phyloP scores from a whole-genome alignment of 495 filamentous ascomycete genomes.

The Xylaria grammica region DNA sequence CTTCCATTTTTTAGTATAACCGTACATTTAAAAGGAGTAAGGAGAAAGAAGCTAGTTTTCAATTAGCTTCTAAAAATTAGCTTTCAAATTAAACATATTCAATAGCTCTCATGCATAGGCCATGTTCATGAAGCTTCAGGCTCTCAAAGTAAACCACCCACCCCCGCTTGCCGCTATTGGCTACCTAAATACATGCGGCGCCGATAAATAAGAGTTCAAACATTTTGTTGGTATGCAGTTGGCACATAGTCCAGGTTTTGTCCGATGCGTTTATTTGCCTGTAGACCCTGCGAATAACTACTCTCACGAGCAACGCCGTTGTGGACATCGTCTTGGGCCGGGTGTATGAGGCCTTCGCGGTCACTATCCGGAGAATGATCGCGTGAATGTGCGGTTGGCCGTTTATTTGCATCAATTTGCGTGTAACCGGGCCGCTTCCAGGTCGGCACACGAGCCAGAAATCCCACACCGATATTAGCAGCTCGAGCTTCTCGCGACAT shows the following conservation, averaged over 20 bases:
- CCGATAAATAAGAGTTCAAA: no score
- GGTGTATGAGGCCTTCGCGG: constrained; percentile 25
- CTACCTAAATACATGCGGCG: no score
- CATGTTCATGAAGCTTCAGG: no score
- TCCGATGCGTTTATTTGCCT: constrained; percentile 8
- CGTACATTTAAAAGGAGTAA: no score
- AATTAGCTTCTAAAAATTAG: no score
- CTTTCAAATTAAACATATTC: no score
- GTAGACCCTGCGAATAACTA: constrained; percentile 16
- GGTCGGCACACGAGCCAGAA: constrained; percentile 29
- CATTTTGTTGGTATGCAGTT: constrained; percentile 19
- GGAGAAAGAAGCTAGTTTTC: no score
- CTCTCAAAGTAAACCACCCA: no score
- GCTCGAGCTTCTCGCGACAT: constrained; percentile 11
- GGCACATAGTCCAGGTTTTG: constrained; percentile 18
- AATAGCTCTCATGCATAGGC: no score
- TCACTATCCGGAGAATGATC: constrained; percentile 22
- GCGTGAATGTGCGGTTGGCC: constrained; percentile 13
- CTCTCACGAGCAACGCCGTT: not conserved
- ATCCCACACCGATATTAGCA: constrained; percentile 1
- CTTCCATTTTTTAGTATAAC: no score
- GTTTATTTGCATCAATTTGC: constrained; percentile 39
- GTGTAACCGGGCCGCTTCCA: constrained; percentile 41
- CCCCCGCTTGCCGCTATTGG: no score
- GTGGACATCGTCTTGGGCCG: constrained; percentile 21